Percentiles rank a stretch among this genome's conserved stretches.
phyloP scores from a whole-genome alignment of 2,329 filamentous ascomycete species.

The Fusarium anguioides region DNA sequence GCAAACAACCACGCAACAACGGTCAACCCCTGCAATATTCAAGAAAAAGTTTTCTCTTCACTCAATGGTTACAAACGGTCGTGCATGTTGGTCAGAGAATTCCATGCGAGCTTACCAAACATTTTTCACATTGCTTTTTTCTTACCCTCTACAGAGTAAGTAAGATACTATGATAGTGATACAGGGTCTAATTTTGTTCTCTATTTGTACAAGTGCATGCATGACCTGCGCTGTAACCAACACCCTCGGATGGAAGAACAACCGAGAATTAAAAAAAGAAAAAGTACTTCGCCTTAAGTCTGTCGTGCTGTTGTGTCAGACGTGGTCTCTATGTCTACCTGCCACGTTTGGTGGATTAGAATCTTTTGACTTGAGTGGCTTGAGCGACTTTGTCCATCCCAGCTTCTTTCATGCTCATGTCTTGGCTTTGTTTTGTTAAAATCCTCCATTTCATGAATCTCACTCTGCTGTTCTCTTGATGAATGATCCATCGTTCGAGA shows the following conservation, averaged over 20 bases:
- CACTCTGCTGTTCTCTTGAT: slow-evolving; percentile 18
- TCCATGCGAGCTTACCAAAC: slow-evolving; percentile 13
- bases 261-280: slow-evolving; percentile 1
- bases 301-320: slow-evolving; percentile 1
- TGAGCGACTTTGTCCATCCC: slow-evolving; percentile 37
- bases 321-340: slow-evolving; percentile 43
- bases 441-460: slow-evolving; percentile 33
- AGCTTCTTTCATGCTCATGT: slow-evolving; percentile 8
- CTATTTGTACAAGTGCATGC: slow-evolving; percentile 11
- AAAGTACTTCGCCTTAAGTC: not conserved
- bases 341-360: slow-evolving; percentile 46
- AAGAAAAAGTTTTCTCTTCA: slow-evolving; percentile 10
- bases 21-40: not conserved
- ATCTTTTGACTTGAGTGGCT: slow-evolving; percentile 47
- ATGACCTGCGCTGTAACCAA: slow-evolving; percentile 13
- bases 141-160: no score
- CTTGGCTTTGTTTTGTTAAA: not conserved
- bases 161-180: no score
- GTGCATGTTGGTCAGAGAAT: not conserved
- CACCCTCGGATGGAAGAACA: not conserved
- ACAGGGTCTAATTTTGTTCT: not conserved
- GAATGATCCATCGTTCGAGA: slow-evolving; percentile 15
- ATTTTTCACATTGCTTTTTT: not conserved
- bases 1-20: not conserved
- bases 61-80: not conserved